phyloP scores from a whole-genome alignment of 768 basidiomycete genomes.

The Hebeloma cylindrosporum region DNA sequence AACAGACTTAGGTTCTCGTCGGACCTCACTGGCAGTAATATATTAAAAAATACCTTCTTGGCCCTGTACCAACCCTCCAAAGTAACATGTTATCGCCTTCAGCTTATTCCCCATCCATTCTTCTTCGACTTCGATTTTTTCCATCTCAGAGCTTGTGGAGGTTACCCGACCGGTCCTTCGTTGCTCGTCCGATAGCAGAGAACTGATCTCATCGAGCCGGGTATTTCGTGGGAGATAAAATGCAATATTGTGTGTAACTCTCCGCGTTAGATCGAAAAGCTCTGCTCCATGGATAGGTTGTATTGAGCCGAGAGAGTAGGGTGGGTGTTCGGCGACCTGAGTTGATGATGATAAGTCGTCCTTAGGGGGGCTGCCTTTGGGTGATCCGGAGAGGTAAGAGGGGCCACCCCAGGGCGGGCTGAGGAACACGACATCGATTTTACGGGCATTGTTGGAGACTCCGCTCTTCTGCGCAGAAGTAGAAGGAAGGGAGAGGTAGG shows the following conservation, averaged over 20 bases:
- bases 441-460: slow-evolving; percentile 33
- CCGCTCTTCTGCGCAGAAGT: slow-evolving; percentile 12
- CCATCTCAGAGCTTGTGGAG: slow-evolving; percentile 25
- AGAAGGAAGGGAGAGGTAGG: slow-evolving; percentile 38
- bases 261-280: slow-evolving; percentile 72
- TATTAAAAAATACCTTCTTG: slow-evolving; percentile 65
- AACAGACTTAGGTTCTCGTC: too few species aligned
- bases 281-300: slow-evolving; percentile 81
- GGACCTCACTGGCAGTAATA: too few species aligned
- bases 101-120: slow-evolving; percentile 95
- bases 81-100: slow-evolving; percentile 94
- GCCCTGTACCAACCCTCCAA: slow-evolving; percentile 75
- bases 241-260: slow-evolving; percentile 80
- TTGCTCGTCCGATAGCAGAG: slow-evolving; percentile 19
- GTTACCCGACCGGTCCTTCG: slow-evolving; percentile 3
- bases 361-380: slow-evolving; percentile 9
- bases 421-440: slow-evolving; percentile 88
- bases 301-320: slow-evolving; percentile 71
- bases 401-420: slow-evolving; percentile 98
- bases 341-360: slow-evolving; percentile 5
- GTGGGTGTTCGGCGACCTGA: slow-evolving; percentile 43
- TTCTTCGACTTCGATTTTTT: slow-evolving; percentile 89
- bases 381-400: slow-evolving; percentile 52
- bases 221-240: slow-evolving; percentile 89
- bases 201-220: slow-evolving; percentile 68